Percentiles rank a stretch among this genome's conserved stretches.
These are phyloP conservation scores for Tulasnella sp. DNA, from an alignment of 768 basidiomycete species.

Conservation along the genomic window DNA sequence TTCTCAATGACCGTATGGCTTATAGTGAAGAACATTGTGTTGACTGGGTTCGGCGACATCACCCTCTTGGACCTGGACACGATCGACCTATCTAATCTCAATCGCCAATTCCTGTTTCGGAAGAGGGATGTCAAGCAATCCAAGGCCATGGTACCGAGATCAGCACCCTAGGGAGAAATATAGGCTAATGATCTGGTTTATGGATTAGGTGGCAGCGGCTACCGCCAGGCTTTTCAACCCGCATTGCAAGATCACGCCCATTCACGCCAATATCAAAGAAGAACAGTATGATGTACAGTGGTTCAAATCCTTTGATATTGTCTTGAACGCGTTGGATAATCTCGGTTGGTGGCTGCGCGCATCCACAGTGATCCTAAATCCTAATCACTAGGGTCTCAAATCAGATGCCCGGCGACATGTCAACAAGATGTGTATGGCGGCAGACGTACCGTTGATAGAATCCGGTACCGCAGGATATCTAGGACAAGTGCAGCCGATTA, in stretches of 20 bases:
- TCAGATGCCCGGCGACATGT: conserved; percentile 89
- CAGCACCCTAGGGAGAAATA: background rate
- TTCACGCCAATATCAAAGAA: conserved; percentile 95
- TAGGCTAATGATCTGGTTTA: background rate
- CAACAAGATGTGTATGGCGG: conserved; percentile 96
- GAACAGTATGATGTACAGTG: conserved; percentile 78
- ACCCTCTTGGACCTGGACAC: conserved; percentile 94
- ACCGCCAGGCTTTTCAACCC: conserved; percentile 81
- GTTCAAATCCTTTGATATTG: conserved; percentile 85
- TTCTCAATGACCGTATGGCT: background rate
- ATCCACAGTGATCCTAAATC: background rate
- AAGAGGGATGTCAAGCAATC: conserved; percentile 97
- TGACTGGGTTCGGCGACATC: conserved; percentile 87
- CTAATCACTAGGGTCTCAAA: background rate
- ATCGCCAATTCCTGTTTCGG: conserved; percentile 90
- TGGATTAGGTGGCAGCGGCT: conserved; percentile 72
- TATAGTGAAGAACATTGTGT: conserved; percentile 87
- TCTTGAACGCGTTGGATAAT: conserved; percentile 93
- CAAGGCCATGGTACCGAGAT: conserved; percentile 65
- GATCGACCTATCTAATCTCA: conserved; percentile 95
- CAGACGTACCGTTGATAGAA: conserved; percentile 81
- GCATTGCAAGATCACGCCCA: conserved; percentile 72
- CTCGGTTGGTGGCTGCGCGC: conserved; percentile 48
- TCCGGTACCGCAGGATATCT: conserved; percentile 95
- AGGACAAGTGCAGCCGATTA: conserved; percentile 89